Percentiles rank a stretch among this genome's conserved stretches.
phyloP scores from a whole-genome alignment of 139 green algal species.

The Chlorella sorokiniana region DNA sequence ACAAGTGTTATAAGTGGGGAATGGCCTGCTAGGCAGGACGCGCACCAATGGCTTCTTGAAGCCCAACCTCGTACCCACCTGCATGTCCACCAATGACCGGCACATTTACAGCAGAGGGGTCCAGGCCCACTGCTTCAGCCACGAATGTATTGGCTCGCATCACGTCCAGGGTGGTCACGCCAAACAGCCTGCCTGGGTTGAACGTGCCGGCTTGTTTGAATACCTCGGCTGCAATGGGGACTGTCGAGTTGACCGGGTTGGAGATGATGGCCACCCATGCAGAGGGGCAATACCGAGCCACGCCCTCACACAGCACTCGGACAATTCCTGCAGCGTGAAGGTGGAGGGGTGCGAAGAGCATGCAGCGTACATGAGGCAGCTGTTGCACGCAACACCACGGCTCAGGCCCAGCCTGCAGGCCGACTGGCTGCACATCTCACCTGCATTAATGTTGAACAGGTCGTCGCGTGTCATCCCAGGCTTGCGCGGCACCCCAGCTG shows the following conservation, averaged over 20 bases:
- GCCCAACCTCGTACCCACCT: no score
- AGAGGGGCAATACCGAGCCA: constrained; percentile 75
- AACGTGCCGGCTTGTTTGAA: constrained; percentile 83
- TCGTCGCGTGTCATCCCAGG: constrained; percentile 99
- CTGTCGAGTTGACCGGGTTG: constrained; percentile 99
- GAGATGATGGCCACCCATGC: constrained; percentile 94
- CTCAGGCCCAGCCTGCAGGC: background rate
- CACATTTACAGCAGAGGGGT: constrained; percentile 80
- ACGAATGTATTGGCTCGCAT: constrained; percentile 91
- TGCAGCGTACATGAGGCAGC: background rate
- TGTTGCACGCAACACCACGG: background rate
- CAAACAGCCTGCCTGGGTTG: constrained; percentile 88
- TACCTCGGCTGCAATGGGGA: constrained; percentile 96
- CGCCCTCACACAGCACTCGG: constrained; percentile 61
- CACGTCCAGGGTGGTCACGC: constrained; percentile 97
- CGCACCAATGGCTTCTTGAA: background rate
- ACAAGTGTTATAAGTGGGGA: background rate
- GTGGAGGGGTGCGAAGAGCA: background rate
- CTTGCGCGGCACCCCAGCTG: constrained; percentile 93
- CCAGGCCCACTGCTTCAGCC: constrained; percentile 58
- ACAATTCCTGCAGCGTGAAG: constrained; percentile 71
- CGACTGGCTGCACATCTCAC: constrained; percentile 4
- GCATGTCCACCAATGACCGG: constrained; percentile 96
- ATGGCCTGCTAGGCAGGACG: background rate
- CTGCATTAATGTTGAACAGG: constrained; percentile 98